Evolutionary conservation across 192 early-diverging fungal genomes (phyloP).

Genomic region (Lobosporangium transversale): DNA sequence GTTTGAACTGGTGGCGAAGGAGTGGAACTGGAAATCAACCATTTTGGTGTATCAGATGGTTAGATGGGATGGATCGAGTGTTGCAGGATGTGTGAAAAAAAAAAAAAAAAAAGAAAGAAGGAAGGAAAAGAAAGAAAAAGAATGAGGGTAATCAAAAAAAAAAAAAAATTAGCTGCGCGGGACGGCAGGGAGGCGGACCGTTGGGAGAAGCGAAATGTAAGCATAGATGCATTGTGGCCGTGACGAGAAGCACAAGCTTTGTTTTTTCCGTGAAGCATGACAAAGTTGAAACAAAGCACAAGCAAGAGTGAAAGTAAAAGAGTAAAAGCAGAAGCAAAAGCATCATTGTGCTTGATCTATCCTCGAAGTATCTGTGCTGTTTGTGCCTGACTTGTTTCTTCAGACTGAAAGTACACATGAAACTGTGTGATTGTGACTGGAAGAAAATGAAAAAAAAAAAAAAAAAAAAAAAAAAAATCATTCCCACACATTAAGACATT

Average conservation of each 20-base stretch:
- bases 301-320: too few relatives aligned
- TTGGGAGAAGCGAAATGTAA: too few relatives aligned
- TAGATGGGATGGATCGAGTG: neutral
- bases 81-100: neutral
- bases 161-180: neutral
- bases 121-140: neutral
- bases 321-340: too few relatives aligned
- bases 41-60: constrained; percentile 2
- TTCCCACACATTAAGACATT: neutral
- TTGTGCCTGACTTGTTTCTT: too few relatives aligned
- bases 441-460: neutral
- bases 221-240: too few relatives aligned
- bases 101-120: constrained; percentile 1
- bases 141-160: neutral
- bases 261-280: too few relatives aligned
- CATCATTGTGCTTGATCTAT: too few relatives aligned
- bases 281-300: too few relatives aligned
- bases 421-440: neutral
- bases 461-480: too few relatives aligned
- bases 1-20: constrained; percentile 37
- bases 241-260: too few relatives aligned
- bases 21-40: constrained; percentile 16
- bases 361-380: too few relatives aligned
- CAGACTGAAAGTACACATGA: neutral
- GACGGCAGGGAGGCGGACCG: too few relatives aligned